A percentile compares a stretch with the other conserved stretches of the same genome.
Evolutionary conservation across 1,284 basidiomycete species (phyloP).

Genomic region (Porodaedalea pini): DNA sequence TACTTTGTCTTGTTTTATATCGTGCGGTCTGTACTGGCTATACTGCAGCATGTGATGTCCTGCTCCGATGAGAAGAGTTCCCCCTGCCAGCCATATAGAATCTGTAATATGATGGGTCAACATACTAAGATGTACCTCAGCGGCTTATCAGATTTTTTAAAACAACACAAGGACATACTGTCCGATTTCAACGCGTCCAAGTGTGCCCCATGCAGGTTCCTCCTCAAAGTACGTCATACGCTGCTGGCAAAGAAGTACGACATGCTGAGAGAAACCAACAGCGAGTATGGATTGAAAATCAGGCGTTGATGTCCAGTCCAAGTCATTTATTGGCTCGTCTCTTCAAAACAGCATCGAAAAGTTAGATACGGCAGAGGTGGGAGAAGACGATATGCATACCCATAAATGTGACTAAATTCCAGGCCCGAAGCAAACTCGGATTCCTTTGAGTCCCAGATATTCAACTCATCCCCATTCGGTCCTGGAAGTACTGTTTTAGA

Average conservation of each 20-base stretch:
- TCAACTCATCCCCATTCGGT: constrained; percentile 67
- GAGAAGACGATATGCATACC: constrained; percentile 38
- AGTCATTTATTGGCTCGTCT: constrained; percentile 68
- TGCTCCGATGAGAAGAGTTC: constrained; percentile 71
- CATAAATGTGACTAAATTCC: constrained; percentile 64
- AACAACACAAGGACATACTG: constrained; percentile 47
- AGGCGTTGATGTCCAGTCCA: constrained; percentile 90
- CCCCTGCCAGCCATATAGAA: constrained; percentile 83
- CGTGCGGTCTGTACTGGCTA: constrained; percentile 25
- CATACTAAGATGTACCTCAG: constrained; percentile 50
- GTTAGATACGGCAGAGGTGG: background rate
- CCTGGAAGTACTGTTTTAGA: constrained; percentile 47
- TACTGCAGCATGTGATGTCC: constrained; percentile 79
- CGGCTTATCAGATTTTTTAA: background rate
- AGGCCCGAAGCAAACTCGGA: constrained; percentile 91
- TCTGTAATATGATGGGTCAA: constrained; percentile 77
- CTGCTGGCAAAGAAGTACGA: constrained; percentile 85
- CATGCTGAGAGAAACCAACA: constrained; percentile 73
- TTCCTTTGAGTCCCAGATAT: constrained; percentile 92
- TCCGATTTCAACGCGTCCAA: constrained; percentile 67
- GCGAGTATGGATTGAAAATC: constrained; percentile 87
- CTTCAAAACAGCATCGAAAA: background rate
- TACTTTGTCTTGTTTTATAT: constrained; percentile 26
- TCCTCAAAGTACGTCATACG: constrained; percentile 86
- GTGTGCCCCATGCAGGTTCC: constrained; percentile 75